These are phyloP conservation scores for Aspergillus biplanus DNA, from an alignment of 495 filamentous ascomycete species.

Conservation along the genomic window DNA sequence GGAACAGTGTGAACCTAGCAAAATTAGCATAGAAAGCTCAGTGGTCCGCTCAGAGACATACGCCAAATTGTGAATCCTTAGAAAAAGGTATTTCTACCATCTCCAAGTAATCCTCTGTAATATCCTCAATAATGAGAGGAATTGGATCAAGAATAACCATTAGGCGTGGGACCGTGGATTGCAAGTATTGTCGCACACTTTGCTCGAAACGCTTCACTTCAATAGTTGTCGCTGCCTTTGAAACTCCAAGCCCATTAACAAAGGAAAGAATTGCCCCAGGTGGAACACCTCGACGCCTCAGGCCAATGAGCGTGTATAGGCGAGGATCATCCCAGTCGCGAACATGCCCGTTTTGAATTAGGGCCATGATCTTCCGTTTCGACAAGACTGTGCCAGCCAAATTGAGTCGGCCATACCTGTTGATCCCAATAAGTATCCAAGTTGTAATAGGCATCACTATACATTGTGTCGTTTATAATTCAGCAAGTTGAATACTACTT, in stretches of 20 bases:
- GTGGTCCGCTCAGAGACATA: not conserved
- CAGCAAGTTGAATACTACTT: slow-evolving; percentile 21
- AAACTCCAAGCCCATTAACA: slow-evolving; percentile 83
- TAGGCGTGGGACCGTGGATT: slow-evolving; percentile 77
- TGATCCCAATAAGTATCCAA: not conserved
- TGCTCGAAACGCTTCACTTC: slow-evolving; percentile 74
- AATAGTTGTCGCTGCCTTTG: slow-evolving; percentile 71
- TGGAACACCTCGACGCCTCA: slow-evolving; percentile 77
- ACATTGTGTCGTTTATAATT: not conserved
- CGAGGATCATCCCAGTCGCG: slow-evolving; percentile 85
- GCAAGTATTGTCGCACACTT: slow-evolving; percentile 75
- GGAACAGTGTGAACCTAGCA: slow-evolving; percentile 59
- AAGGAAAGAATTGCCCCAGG: slow-evolving; percentile 83
- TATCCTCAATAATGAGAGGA: slow-evolving; percentile 69
- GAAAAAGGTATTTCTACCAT: slow-evolving; percentile 66
- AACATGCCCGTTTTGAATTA: slow-evolving; percentile 72
- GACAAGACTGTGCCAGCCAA: slow-evolving; percentile 5
- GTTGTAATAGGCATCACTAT: not conserved
- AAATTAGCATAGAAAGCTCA: slow-evolving; percentile 1
- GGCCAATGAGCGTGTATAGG: slow-evolving; percentile 81
- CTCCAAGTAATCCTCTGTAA: slow-evolving; percentile 66
- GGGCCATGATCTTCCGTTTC: slow-evolving; percentile 59
- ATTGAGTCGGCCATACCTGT: slow-evolving; percentile 11
- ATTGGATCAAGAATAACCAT: slow-evolving; percentile 77
- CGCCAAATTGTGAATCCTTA: not conserved